Conservation (phyloP, 1,284 basidiomycete genomes). For the Afroboletus lepidellus region DNA sequence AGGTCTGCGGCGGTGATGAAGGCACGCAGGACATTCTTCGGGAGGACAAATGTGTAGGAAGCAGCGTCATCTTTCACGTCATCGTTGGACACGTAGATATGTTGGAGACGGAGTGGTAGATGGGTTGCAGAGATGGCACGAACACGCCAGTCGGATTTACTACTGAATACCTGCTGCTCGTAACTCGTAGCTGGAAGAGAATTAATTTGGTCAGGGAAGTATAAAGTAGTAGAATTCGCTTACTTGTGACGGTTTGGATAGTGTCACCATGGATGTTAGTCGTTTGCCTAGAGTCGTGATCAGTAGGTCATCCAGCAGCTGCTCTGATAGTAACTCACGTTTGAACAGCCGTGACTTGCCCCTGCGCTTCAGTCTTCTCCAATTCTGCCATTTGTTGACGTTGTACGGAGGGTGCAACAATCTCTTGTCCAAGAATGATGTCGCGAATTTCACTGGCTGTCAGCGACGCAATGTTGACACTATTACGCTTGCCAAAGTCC, state of each 20-base stretch:
- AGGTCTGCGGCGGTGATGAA: slow-evolving; percentile 95
- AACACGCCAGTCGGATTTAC: slow-evolving; percentile 99
- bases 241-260: slow-evolving; percentile 92
- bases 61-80: slow-evolving; percentile 98
- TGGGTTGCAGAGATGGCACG: slow-evolving; percentile 96
- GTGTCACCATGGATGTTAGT: slow-evolving; percentile 98
- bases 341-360: slow-evolving; percentile 95
- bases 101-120: slow-evolving; percentile 92
- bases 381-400: slow-evolving; percentile 99
- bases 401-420: slow-evolving; percentile 88
- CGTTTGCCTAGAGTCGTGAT: slow-evolving; percentile 63
- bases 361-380: slow-evolving; percentile 94
- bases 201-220: slow-evolving; percentile 9
- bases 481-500: slow-evolving; percentile 99
- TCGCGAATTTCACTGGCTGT: slow-evolving; percentile 96
- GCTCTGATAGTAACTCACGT: slow-evolving; percentile 49
- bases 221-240: slow-evolving; percentile 28
- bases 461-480: slow-evolving; percentile 96
- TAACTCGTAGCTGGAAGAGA: slow-evolving; percentile 80
- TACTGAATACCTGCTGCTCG: slow-evolving; percentile 95
- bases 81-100: slow-evolving; percentile 99
- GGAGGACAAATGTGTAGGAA: slow-evolving; percentile 92
- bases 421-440: slow-evolving; percentile 97
- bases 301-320: slow-evolving; percentile 3
- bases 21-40: slow-evolving; percentile 95